These are phyloP conservation scores for Sugiyamaella xylanicola DNA, from an alignment of 1,139 yeast species.

Conservation along the genomic window DNA sequence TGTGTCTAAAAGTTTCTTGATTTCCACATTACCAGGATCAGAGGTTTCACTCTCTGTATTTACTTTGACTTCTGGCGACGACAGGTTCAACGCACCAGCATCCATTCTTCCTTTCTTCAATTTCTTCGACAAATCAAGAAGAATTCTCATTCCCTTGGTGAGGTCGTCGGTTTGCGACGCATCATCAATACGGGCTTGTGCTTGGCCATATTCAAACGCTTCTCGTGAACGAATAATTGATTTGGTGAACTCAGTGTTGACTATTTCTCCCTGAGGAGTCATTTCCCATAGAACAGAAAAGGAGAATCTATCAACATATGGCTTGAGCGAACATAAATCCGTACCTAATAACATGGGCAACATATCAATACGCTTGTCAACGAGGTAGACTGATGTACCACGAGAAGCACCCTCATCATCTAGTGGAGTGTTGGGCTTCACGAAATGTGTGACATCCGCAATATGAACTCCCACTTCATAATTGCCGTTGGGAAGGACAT, in stretches of 20 bases:
- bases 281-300: constrained; percentile 96
- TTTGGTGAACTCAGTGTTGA: constrained; percentile 79
- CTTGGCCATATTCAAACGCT: constrained; percentile 93
- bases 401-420: constrained; percentile 97
- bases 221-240: constrained; percentile 89
- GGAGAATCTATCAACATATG: constrained; percentile 94
- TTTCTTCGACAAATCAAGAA: constrained; percentile 74
- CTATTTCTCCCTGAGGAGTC: constrained; percentile 81
- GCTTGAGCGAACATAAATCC: constrained; percentile 90
- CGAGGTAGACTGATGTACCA: constrained; percentile 95
- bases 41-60: constrained; percentile 97
- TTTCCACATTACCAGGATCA: constrained; percentile 95
- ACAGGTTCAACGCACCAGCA: constrained; percentile 95
- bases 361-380: constrained; percentile 99
- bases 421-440: constrained; percentile 86
- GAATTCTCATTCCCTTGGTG: constrained; percentile 84
- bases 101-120: constrained; percentile 83
- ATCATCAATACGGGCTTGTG: constrained; percentile 91
- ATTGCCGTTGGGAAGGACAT: constrained; percentile 82
- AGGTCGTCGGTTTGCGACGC: constrained; percentile 73
- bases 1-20: constrained; percentile 83
- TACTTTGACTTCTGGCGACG: constrained; percentile 97
- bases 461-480: constrained; percentile 98
- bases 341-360: constrained; percentile 94
- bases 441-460: constrained; percentile 98